Evolutionary conservation across 78 protist genomes (phyloP).

Genomic region (Goniomonas avonlea): DNA sequence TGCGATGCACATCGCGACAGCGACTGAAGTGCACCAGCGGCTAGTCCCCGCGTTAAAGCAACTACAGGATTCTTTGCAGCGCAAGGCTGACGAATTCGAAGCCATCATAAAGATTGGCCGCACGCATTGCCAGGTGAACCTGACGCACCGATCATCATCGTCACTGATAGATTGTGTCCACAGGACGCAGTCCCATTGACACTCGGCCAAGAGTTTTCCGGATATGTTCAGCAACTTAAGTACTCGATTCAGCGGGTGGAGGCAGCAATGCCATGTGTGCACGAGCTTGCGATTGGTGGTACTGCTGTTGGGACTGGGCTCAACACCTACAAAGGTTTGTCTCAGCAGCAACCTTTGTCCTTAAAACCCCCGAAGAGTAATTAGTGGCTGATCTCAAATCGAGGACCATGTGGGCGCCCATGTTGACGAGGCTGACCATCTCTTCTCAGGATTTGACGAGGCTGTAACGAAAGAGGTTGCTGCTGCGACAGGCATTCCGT

Average conservation of each 20-base stretch:
- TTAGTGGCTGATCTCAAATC: too few relatives aligned
- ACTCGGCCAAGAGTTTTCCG: conserved; percentile 84
- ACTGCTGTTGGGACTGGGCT: conserved; percentile 92
- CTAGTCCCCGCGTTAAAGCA: conserved; percentile 56
- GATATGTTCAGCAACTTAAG: conserved; percentile 69
- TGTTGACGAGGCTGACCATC: too few relatives aligned
- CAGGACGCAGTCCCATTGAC: conserved; percentile 90
- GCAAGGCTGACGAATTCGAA: conserved; percentile 56
- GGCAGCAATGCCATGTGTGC: conserved; percentile 52
- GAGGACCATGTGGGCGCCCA: too few relatives aligned
- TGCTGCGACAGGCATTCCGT: conserved; percentile 66
- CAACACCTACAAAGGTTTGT: not conserved
- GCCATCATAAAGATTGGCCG: conserved; percentile 85
- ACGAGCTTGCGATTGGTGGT: conserved; percentile 83
- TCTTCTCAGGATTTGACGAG: conserved; percentile 72
- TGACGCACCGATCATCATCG: not conserved
- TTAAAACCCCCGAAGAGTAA: conserved; percentile 73
- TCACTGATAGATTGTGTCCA: not conserved
- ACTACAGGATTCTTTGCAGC: conserved; percentile 41
- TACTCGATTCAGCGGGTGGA: conserved; percentile 54
- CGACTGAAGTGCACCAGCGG: not conserved
- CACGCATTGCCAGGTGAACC: conserved; percentile 78
- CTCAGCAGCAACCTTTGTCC: conserved; percentile 47
- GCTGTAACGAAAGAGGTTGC: conserved; percentile 56
- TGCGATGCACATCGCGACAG: conserved; percentile 89